A percentile compares a stretch with the other conserved stretches of the same genome.
These are phyloP conservation scores for Dimocarpus longan DNA, from an alignment of 345 rosid genomes.

Conservation along the genomic window DNA sequence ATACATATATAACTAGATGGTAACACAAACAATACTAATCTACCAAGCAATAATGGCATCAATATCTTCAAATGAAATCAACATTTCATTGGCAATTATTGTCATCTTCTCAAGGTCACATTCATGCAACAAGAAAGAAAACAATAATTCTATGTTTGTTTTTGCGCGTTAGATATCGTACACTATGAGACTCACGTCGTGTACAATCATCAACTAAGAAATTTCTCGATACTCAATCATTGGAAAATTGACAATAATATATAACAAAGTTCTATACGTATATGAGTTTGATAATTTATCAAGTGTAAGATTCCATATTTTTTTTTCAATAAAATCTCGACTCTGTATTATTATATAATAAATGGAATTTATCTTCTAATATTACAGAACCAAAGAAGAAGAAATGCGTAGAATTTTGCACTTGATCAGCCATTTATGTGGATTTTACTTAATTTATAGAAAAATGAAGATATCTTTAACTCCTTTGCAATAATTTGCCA, in stretches of 20 bases:
- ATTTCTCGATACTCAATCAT: not conserved
- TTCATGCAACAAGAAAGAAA: not conserved
- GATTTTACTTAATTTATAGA: too few relatives aligned
- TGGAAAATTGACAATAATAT: not conserved
- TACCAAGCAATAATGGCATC: not conserved
- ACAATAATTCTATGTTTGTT: not conserved
- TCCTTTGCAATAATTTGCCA: not conserved
- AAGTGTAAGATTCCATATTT: too few relatives aligned
- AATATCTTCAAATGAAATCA: not conserved
- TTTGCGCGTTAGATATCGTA: not conserved
- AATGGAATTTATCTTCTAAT: too few relatives aligned
- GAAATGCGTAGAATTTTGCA: too few relatives aligned
- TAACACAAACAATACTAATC: not conserved
- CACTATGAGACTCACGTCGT: not conserved
- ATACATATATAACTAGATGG: too few relatives aligned
- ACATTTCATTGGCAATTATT: not conserved
- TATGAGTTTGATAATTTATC: too few relatives aligned
- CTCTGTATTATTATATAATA: too few relatives aligned
- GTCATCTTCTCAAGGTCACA: not conserved
- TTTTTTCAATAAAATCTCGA: too few relatives aligned
- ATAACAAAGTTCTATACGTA: not conserved
- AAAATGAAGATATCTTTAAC: too few relatives aligned
- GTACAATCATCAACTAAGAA: not conserved
- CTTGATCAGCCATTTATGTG: too few relatives aligned
- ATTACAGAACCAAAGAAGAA: too few relatives aligned